phyloP scores from a whole-genome alignment of 352 stramenopile genomes.

The Globisporangium splendens region DNA sequence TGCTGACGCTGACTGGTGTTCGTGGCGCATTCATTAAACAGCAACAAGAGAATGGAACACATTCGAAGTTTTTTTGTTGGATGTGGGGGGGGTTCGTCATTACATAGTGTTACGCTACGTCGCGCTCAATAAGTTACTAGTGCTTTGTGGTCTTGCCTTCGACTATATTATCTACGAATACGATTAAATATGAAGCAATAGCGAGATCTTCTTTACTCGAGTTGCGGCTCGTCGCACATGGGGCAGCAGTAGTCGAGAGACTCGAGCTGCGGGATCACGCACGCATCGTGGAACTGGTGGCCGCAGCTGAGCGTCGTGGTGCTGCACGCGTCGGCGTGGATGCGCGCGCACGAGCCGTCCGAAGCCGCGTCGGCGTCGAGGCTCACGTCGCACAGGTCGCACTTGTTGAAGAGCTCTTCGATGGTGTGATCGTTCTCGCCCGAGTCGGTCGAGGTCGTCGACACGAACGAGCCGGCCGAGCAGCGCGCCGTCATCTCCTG shows the following conservation, averaged over 20 bases:
- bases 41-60: too few relatives aligned
- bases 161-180: too few relatives aligned
- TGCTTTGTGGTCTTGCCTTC: too few relatives aligned
- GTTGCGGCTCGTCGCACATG: slow-evolving; percentile 9
- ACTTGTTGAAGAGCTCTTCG: neutral
- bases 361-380: neutral
- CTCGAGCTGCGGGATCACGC: slow-evolving; percentile 14
- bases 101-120: too few relatives aligned
- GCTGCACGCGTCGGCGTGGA: neutral
- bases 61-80: too few relatives aligned
- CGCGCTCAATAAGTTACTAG: too few relatives aligned
- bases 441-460: slow-evolving; percentile 5
- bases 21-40: too few relatives aligned
- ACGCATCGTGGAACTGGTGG: slow-evolving; percentile 21
- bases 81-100: too few relatives aligned
- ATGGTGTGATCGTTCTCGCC: neutral
- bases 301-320: slow-evolving; percentile 21
- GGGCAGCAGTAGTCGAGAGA: slow-evolving; percentile 16
- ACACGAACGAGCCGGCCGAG: slow-evolving; percentile 5
- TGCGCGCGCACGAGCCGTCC: too few relatives aligned
- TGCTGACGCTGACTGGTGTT: too few relatives aligned
- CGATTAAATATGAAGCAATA: too few relatives aligned
- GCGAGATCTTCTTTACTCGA: neutral
- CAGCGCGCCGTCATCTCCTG: slow-evolving; percentile 1
- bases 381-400: slow-evolving; percentile 3